Evolutionary conservation across 805 yeast genomes (phyloP).

Genomic region (Kazachstania martiniae): DNA sequence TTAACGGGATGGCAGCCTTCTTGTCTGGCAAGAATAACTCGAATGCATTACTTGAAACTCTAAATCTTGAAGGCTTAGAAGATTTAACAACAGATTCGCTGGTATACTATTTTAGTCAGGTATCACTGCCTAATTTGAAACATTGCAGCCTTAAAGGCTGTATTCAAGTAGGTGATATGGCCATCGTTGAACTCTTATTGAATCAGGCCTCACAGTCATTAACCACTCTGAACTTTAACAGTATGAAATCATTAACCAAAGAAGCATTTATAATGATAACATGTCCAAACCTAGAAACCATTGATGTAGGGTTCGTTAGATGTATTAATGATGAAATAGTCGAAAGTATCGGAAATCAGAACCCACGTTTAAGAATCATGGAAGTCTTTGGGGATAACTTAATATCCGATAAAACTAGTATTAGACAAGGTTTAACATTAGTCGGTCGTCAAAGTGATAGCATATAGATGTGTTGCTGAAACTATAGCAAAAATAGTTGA

Average conservation of each 20-base stretch:
- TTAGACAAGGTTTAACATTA: slow-evolving; percentile 45
- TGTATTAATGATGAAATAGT: slow-evolving; percentile 60
- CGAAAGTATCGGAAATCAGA: slow-evolving; percentile 44
- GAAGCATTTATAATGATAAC: slow-evolving; percentile 40
- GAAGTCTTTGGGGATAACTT: slow-evolving; percentile 77
- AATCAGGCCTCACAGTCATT: slow-evolving; percentile 54
- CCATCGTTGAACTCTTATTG: slow-evolving; percentile 44
- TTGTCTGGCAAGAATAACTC: slow-evolving; percentile 30
- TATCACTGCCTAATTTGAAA: slow-evolving; percentile 45
- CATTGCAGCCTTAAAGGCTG: slow-evolving; percentile 57
- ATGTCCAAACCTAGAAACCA: slow-evolving; percentile 48
- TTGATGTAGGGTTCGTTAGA: slow-evolving; percentile 76
- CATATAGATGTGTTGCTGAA: no score
- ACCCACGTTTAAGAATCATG: slow-evolving; percentile 51
- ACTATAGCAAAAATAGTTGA: no score
- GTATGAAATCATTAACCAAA: slow-evolving; percentile 47
- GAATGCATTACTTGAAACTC: slow-evolving; percentile 32
- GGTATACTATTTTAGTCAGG: slow-evolving; percentile 39
- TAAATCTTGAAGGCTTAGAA: slow-evolving; percentile 51
- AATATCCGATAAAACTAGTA: slow-evolving; percentile 44
- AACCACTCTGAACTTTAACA: slow-evolving; percentile 62
- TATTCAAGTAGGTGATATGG: slow-evolving; percentile 49
- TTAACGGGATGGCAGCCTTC: slow-evolving; percentile 49
- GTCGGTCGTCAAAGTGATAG: slow-evolving; percentile 70
- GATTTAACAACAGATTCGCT: slow-evolving; percentile 64